phyloP scores from a whole-genome alignment of 148 eudicot species.

The Limonium bicolor region DNA sequence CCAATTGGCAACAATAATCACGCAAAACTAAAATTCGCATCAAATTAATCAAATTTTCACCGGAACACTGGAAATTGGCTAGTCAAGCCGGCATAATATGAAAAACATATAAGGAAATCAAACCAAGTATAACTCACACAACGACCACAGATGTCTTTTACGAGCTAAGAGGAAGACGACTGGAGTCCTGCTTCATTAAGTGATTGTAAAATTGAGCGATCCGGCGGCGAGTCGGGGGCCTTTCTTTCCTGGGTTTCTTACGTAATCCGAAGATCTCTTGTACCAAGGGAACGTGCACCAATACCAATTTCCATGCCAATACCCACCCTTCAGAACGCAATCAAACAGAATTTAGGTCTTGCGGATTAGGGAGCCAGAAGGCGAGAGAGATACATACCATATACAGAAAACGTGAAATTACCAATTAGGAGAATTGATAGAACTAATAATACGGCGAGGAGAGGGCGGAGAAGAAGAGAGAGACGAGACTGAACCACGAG shows the following conservation, averaged over 20 bases:
- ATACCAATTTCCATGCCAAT: slow-evolving; percentile 69
- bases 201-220: slow-evolving; percentile 25
- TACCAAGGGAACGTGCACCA: slow-evolving; percentile 81
- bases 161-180: too few relatives aligned
- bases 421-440: slow-evolving; percentile 42
- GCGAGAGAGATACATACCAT: not conserved
- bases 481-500: slow-evolving; percentile 24
- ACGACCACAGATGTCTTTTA: too few relatives aligned
- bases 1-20: too few relatives aligned
- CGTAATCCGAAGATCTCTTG: slow-evolving; percentile 74
- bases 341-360: not conserved
- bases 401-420: slow-evolving; percentile 11
- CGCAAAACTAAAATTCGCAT: too few relatives aligned
- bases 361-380: not conserved
- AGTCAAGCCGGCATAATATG: too few relatives aligned
- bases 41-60: too few relatives aligned
- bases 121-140: too few relatives aligned
- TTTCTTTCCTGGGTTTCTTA: slow-evolving; percentile 38
- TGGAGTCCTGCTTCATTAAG: too few relatives aligned
- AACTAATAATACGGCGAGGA: slow-evolving; percentile 35
- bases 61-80: too few relatives aligned
- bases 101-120: too few relatives aligned
- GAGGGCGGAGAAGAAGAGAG: slow-evolving; percentile 41
- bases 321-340: slow-evolving; percentile 40
- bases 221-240: slow-evolving; percentile 32